Percentiles rank a stretch among this genome's conserved stretches.
phyloP scores from a whole-genome alignment of 1,139 yeast genomes.

The Trichomonascaceae sp. region DNA sequence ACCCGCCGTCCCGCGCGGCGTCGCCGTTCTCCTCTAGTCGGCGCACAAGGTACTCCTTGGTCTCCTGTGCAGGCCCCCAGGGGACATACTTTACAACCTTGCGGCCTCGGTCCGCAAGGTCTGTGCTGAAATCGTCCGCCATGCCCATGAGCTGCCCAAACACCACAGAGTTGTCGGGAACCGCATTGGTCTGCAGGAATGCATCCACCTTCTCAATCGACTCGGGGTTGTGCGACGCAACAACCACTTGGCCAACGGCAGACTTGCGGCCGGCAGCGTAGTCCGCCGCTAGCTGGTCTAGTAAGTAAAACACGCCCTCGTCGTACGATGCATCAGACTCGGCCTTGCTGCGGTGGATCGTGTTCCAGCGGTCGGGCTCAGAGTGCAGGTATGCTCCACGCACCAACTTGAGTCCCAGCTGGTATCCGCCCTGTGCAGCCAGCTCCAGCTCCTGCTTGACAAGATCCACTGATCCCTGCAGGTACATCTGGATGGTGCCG shows the following conservation, averaged over 20 bases:
- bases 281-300: slow-evolving; percentile 36
- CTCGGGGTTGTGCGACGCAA: slow-evolving; percentile 79
- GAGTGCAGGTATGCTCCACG: slow-evolving; percentile 95
- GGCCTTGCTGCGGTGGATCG: slow-evolving; percentile 63
- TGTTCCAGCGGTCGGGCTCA: slow-evolving; percentile 52
- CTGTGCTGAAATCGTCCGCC: slow-evolving; percentile 84
- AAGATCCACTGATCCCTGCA: slow-evolving; percentile 54
- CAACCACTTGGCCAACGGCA: slow-evolving; percentile 67
- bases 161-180: slow-evolving; percentile 39
- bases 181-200: slow-evolving; percentile 26
- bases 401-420: slow-evolving; percentile 83
- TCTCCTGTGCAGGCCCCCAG: slow-evolving; percentile 95
- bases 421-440: slow-evolving; percentile 49
- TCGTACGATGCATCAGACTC: slow-evolving; percentile 72
- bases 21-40: slow-evolving; percentile 95
- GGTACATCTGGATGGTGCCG: slow-evolving; percentile 91
- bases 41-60: slow-evolving; percentile 80
- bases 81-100: slow-evolving; percentile 88
- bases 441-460: slow-evolving; percentile 49
- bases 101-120: slow-evolving; percentile 51
- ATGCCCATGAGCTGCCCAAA: slow-evolving; percentile 89
- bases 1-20: slow-evolving; percentile 88
- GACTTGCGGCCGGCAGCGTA: slow-evolving; percentile 35
- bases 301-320: slow-evolving; percentile 50
- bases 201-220: slow-evolving; percentile 66